Evolutionary conservation across 1,139 yeast genomes (phyloP), one percentile per base, ranked within the genome.

Genomic region (Scheffersomyces lignicola): DNA sequence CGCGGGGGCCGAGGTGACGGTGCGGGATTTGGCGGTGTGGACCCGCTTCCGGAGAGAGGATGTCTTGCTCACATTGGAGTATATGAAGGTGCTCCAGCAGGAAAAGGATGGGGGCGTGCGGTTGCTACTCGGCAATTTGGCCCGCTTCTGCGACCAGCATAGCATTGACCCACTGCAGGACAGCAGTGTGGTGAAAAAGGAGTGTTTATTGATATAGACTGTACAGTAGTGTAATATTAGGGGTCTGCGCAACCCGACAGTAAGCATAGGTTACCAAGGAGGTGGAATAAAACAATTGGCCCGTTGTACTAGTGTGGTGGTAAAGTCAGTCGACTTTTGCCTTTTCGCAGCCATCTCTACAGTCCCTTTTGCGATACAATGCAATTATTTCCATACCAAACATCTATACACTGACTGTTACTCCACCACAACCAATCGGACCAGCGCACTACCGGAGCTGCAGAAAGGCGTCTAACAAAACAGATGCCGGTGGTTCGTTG

Each of bases 21-120:
- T 86, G n/a, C 67, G 67, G 7, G 68, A 73, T 4, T 55, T 90
- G 1, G 69, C 90, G 1, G 54, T 54, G 8, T 56, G 52, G 2
- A 85, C 96, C 0, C 90, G 92, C 0, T 81, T 88, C 40, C 65
- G 94, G 37, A 69, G 69, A 9, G 83, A 78, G 24, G 97, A 90
- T 54, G 68, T 88, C 1, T 54, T 82, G 3, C 59, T 76, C 47
- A 75, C 95, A 0, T 58, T 89, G 36, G 79, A 79, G 41, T 65
- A 73, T 44, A 78, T 88, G 82, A 57, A 65, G 10, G 76, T 82
- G 12, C 48, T 83, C 24, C 49, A 51, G 11, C 43, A 42, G 8
- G 49, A 48, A 29, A 39, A 42, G 11, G 39, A 23, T 2, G 45
- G 41, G 6, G 35, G 38, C 22, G 48, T 47, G 5, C 23, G 32